A percentile compares a stretch with the other conserved stretches of the same genome.
Conservation (phyloP, 805 yeast species). For the Candida michaelii region DNA sequence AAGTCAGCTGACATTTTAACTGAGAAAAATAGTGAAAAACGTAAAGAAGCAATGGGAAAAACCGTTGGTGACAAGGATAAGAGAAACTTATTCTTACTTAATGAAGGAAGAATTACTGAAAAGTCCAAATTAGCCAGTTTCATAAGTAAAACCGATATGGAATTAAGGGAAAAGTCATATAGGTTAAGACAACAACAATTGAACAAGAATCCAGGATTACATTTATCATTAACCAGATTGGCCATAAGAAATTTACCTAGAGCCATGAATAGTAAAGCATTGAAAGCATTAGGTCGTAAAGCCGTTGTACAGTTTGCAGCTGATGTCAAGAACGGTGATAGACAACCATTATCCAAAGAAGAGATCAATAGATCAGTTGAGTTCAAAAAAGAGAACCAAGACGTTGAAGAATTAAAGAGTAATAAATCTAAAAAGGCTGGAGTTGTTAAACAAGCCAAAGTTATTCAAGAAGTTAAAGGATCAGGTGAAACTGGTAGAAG, state of each 20-base stretch:
- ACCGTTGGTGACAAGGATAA: slow-evolving; percentile 77
- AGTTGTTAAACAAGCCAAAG: slow-evolving; percentile 90
- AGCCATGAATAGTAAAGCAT: slow-evolving; percentile 81
- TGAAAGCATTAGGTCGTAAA: slow-evolving; percentile 90
- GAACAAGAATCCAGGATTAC: slow-evolving; percentile 86
- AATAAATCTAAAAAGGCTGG: slow-evolving; percentile 77
- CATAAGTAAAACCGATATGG: slow-evolving; percentile 72
- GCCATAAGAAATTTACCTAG: slow-evolving; percentile 94
- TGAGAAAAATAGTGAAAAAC: slow-evolving; percentile 67
- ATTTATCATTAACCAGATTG: slow-evolving; percentile 89
- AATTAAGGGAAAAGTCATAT: slow-evolving; percentile 84
- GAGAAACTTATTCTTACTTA: slow-evolving; percentile 80
- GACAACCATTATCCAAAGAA: slow-evolving; percentile 88
- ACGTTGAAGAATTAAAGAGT: slow-evolving; percentile 28
- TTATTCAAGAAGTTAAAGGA: slow-evolving; percentile 89
- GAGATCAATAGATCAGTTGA: slow-evolving; percentile 79
- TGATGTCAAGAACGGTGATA: slow-evolving; percentile 69
- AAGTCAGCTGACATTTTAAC: slow-evolving; percentile 74
- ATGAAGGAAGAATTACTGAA: slow-evolving; percentile 89
- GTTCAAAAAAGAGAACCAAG: slow-evolving; percentile 49
- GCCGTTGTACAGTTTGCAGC: slow-evolving; percentile 93
- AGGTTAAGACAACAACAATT: slow-evolving; percentile 85
- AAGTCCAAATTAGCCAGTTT: slow-evolving; percentile 75
- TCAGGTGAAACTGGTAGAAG: slow-evolving; percentile 85
- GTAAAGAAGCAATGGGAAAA: slow-evolving; percentile 78